Conservation (phyloP, 2,329 filamentous ascomycete species). For the Cladosporium sp. region DNA sequence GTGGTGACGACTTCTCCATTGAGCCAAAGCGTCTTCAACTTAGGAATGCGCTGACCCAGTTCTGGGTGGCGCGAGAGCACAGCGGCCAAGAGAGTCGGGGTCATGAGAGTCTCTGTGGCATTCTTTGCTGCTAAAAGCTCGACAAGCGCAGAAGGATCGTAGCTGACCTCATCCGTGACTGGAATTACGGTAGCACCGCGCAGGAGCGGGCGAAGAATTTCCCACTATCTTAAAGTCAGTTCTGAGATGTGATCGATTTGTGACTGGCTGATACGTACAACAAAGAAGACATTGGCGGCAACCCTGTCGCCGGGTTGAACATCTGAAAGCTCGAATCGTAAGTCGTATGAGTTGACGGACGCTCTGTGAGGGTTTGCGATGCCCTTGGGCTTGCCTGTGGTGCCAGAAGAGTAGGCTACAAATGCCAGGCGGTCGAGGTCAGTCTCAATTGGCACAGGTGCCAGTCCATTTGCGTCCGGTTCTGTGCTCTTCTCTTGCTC, state of each 20-base stretch:
- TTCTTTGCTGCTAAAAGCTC: conserved; percentile 66
- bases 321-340: conserved; percentile 71
- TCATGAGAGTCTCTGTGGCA: conserved; percentile 82
- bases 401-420: conserved; percentile 79
- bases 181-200: conserved; percentile 75
- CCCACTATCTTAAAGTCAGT: conserved; percentile 54
- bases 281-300: conserved; percentile 86
- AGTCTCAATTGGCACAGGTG: conserved; percentile 58
- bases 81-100: conserved; percentile 74
- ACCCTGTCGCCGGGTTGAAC: conserved; percentile 72
- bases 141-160: conserved; percentile 73
- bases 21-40: conserved; percentile 72
- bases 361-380: conserved; percentile 79
- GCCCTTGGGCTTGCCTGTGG: conserved; percentile 77
- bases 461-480: conserved; percentile 37
- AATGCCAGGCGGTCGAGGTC: conserved; percentile 76
- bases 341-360: conserved; percentile 71
- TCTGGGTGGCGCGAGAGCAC: conserved; percentile 67
- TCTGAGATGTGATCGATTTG: background rate
- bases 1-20: conserved; percentile 83
- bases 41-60: conserved; percentile 63
- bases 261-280: conserved; percentile 38
- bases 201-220: conserved; percentile 74
- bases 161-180: conserved; percentile 74
- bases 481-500: conserved; percentile 38